Base-by-base conservation (phyloP, 2,329 filamentous ascomycete species). In the Aureobasidium leucospermi region DNA sequence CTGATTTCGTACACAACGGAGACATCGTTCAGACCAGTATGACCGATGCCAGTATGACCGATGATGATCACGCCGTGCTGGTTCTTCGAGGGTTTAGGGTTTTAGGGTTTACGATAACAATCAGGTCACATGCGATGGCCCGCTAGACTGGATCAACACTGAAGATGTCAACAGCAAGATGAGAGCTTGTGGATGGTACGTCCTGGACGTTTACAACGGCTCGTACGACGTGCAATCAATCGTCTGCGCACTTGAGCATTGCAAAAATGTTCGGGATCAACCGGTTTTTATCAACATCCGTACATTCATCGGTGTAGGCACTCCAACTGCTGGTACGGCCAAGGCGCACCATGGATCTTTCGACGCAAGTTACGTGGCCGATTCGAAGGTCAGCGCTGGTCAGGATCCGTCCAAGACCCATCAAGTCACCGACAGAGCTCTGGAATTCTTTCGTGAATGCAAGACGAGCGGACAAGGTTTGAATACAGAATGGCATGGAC, bases 91-190 rank as follows among this genome's bases (percentile, higher is more conserved):
- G n/a, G n/a, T n/a, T n/a, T n/a, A n/a, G n/a, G n/a, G n/a, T n/a
- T n/a, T n/a, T n/a, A n/a, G n/a, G 29, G 79, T 84, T 48, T 85
- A 85, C 63, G 82, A 85, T 63, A 84, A 85, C 69, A 84, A 85
- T 67, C 78, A 82, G 64, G 73, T 85, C 49, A 84, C 81, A 5
- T 84, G 81, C 64, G 82, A 84, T 60, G 82, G 82, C 1, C 76
- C 75, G 2, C 76, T 83, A 2, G 80, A 83, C 66, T 71, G 78
- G 43, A 76, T 76, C 2, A 82, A 81, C 62, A 80, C 75, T 0
- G 81, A 85, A 64, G 80, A 84, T 47, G 72, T 83, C 64, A 83
- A 84, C 59, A 69, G 74, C 6, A 85, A 84, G 69, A 83, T 84
- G 81, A 70, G 75, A 5, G 81, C 81, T 6, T 79, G 74, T 36